Evolutionary conservation across 164 flowering plant species (phyloP).

Genomic region (Chimonanthus salicifolius): DNA sequence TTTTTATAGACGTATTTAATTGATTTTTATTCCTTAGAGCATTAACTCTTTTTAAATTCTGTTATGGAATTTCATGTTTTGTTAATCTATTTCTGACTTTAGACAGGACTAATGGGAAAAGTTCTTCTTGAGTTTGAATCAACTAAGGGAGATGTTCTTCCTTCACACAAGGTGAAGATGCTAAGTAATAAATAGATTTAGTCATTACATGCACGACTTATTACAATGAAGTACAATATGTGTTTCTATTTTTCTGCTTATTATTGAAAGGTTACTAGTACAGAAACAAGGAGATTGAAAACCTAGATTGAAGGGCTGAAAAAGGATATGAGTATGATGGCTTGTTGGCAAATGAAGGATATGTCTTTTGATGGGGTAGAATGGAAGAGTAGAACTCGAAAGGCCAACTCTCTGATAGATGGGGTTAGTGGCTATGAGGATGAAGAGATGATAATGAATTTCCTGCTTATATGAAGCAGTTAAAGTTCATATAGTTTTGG

Average conservation of each 20-base stretch:
- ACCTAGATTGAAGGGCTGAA: too few species aligned
- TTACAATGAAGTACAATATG: neutral
- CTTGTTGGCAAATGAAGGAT: too few species aligned
- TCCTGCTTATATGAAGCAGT: too few species aligned
- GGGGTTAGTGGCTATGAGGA: too few species aligned
- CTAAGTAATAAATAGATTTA: neutral
- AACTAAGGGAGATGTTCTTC: conserved; percentile 96
- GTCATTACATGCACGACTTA: neutral
- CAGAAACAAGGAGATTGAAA: too few species aligned
- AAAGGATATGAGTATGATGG: too few species aligned
- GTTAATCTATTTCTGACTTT: conserved; percentile 14
- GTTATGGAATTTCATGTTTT: neutral
- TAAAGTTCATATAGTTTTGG: too few species aligned
- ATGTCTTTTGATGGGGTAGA: too few species aligned
- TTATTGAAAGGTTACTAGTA: too few species aligned
- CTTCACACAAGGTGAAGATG: conserved; percentile 77
- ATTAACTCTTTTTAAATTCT: neutral
- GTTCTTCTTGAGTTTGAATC: conserved; percentile 89
- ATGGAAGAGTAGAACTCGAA: too few species aligned
- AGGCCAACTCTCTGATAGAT: too few species aligned
- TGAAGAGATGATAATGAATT: too few species aligned
- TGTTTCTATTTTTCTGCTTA: neutral
- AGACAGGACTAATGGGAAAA: conserved; percentile 97
- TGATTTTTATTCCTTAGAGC: neutral
- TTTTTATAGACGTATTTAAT: conserved; percentile 10